Conservation (phyloP, 345 rosid species). For the Passiflora organensis region DNA sequence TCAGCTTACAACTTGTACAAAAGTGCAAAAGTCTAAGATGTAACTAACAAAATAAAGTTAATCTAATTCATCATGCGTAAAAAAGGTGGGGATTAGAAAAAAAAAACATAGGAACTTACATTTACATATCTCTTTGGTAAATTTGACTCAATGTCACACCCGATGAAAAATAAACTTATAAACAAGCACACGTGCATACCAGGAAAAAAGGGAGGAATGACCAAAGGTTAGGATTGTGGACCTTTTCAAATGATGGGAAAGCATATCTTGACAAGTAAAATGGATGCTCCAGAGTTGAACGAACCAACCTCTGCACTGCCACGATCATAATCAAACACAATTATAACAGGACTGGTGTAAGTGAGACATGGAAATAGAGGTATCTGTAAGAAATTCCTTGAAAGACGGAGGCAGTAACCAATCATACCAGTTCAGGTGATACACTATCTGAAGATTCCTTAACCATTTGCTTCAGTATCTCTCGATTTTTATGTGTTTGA, state of each 20-base stretch:
- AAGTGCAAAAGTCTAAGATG: too few species aligned
- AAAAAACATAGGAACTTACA: too few species aligned
- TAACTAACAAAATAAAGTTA: too few species aligned
- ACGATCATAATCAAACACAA: constrained; percentile 29
- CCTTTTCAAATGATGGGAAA: constrained; percentile 63
- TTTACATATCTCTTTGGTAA: too few species aligned
- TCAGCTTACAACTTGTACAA: too few species aligned
- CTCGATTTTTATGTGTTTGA: constrained; percentile 40
- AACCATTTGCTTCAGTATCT: constrained; percentile 30
- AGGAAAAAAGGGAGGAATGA: neutral
- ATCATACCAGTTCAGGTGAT: constrained; percentile 59
- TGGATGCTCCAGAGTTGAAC: constrained; percentile 58
- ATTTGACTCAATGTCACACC: too few species aligned
- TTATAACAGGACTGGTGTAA: constrained; percentile 6
- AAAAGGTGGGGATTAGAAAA: too few species aligned
- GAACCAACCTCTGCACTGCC: constrained; percentile 74
- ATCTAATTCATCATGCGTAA: too few species aligned
- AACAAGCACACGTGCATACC: neutral
- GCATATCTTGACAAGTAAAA: constrained; percentile 39
- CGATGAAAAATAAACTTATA: too few species aligned
- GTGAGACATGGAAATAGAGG: neutral
- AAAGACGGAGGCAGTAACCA: neutral
- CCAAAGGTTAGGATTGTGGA: constrained; percentile 18
- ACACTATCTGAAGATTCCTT: constrained; percentile 35
- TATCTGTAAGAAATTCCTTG: too few species aligned